These are phyloP conservation scores for Leucocoprinus birnbaumii DNA, from an alignment of 768 basidiomycete genomes.

Conservation along the genomic window DNA sequence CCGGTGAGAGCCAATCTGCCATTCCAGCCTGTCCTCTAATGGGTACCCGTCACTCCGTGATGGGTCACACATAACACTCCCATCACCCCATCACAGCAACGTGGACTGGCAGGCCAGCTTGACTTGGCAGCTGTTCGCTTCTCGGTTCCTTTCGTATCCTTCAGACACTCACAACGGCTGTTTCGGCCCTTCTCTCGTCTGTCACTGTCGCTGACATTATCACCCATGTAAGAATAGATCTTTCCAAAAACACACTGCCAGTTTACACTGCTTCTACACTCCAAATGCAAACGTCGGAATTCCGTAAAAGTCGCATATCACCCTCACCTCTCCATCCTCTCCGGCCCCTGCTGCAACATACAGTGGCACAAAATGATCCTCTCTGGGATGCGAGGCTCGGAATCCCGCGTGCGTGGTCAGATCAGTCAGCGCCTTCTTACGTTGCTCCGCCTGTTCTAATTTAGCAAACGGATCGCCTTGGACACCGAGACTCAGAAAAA, in stretches of 20 bases:
- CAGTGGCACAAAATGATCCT: slow-evolving; percentile 80
- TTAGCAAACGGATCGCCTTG: slow-evolving; percentile 12
- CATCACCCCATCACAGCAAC: slow-evolving; percentile 8
- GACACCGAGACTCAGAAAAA: slow-evolving; percentile 3
- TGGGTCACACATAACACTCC: neutral
- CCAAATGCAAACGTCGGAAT: slow-evolving; percentile 69
- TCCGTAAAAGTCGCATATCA: slow-evolving; percentile 54
- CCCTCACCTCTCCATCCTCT: slow-evolving; percentile 46
- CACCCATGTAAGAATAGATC: neutral
- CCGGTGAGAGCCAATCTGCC: slow-evolving; percentile 5
- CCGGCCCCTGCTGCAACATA: slow-evolving; percentile 78
- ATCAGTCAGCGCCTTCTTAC: slow-evolving; percentile 52
- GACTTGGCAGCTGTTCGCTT: neutral
- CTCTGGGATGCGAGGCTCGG: slow-evolving; percentile 66
- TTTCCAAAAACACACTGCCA: neutral
- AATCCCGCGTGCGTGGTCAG: slow-evolving; percentile 61
- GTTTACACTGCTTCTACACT: slow-evolving; percentile 23
- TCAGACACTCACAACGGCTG: neutral
- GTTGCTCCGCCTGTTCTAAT: slow-evolving; percentile 37
- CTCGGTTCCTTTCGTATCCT: neutral
- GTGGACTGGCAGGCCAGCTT: neutral
- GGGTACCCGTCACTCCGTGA: neutral
- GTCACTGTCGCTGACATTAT: neutral
- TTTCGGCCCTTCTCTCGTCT: neutral
- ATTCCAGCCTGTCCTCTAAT: neutral